Base-by-base conservation (phyloP, 768 basidiomycete genomes). In the Trametes sanguinea region DNA sequence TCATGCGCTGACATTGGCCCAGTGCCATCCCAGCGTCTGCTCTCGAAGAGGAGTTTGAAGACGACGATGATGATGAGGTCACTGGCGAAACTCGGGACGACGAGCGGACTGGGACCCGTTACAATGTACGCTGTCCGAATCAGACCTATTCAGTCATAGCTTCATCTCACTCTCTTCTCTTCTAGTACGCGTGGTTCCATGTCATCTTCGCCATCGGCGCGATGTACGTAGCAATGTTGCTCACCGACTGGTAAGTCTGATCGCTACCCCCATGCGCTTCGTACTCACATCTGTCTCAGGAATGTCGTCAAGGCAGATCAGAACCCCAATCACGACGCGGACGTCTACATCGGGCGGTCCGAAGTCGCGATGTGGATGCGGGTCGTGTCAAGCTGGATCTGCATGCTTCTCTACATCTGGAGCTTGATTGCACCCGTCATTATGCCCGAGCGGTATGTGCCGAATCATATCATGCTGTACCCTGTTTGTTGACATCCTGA, bases 281-380 rank as follows among this genome's bases (percentile, higher is more conserved):
- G 11, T 5, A 32, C 30, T 54, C 44, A 45, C 33, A 3, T 16
- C 11, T 42, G 14, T 13, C n/a, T 2, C 60, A 92, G 90, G 89
- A 92, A 93, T 66, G 80, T 92, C 46, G 85, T 91, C 27, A 85
- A 83, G 66, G 74, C 81, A 13, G 74, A 62, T 37, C 79, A 78
- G 7, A 74, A 80, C 46, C 72, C 71, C 0, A 81, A 85, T 62
- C 81, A 85, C n/a, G 80, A 85, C 57, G 77, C 83, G 45, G 85
- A 90, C 63, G 88, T 98, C 42, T 92, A 94, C 74, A 98, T 98
- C 51, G 97, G 97, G 16, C 87, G 95, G 40, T 95, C 94, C 4
- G 92, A 95, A 72, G 89, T 91, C 8, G 95, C 97, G 3, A 98
- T 99, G 96, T 99, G 97, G 97, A 98, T 98, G 93, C 81, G 97